Conservation (phyloP, 2,329 filamentous ascomycete genomes). For the Stagonosporopsis chrysanthemi region DNA sequence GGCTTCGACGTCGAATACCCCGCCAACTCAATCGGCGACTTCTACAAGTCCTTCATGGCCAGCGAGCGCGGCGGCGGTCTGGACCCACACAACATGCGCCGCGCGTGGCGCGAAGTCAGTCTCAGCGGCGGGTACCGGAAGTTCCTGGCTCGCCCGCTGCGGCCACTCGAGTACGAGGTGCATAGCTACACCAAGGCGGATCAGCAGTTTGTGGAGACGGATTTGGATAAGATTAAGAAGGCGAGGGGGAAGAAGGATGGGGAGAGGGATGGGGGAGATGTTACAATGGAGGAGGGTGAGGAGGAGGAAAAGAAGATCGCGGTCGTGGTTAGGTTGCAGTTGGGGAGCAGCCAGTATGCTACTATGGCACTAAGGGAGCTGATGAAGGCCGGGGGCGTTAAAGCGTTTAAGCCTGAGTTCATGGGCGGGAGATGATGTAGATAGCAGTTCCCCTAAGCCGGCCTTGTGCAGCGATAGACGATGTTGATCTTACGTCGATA, state of each 20-base stretch:
- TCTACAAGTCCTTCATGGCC: slow-evolving; percentile 87
- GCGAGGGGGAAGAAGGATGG: slow-evolving; percentile 58
- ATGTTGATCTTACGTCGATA: too few species aligned
- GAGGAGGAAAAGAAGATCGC: slow-evolving; percentile 63
- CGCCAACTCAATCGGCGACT: slow-evolving; percentile 79
- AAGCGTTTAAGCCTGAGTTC: slow-evolving; percentile 69
- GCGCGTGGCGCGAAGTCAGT: slow-evolving; percentile 85
- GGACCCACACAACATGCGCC: slow-evolving; percentile 85
- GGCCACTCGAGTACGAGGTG: slow-evolving; percentile 71
- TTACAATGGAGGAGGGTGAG: slow-evolving; percentile 35
- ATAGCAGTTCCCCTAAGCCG: background rate
- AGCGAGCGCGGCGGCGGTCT: slow-evolving; percentile 77
- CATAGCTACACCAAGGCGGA: slow-evolving; percentile 72
- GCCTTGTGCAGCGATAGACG: background rate
- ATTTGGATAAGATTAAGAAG: slow-evolving; percentile 71
- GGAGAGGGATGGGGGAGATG: slow-evolving; percentile 51
- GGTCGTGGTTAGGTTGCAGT: slow-evolving; percentile 75
- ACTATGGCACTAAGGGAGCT: slow-evolving; percentile 83
- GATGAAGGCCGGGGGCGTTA: slow-evolving; percentile 71
- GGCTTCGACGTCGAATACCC: slow-evolving; percentile 92
- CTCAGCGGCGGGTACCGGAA: slow-evolving; percentile 89
- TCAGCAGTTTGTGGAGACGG: slow-evolving; percentile 88
- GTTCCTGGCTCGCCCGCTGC: slow-evolving; percentile 74
- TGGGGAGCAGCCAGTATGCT: slow-evolving; percentile 82
- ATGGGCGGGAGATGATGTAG: slow-evolving; percentile 52